phyloP scores from a whole-genome alignment of 2,329 filamentous ascomycete species.

The Aspergillus jensenii region DNA sequence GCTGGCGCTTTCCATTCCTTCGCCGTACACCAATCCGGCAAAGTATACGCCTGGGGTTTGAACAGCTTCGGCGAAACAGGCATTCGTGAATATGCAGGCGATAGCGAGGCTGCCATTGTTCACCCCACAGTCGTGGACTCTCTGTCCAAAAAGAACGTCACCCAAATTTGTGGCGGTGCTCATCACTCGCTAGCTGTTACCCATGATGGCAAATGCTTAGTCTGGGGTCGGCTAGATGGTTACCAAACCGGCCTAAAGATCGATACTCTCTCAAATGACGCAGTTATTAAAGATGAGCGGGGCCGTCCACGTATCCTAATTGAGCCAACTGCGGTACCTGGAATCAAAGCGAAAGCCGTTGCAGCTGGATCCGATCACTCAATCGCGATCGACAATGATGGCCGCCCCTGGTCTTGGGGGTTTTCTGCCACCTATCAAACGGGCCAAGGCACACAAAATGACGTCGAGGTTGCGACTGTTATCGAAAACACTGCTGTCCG shows the following conservation, averaged over 20 bases:
- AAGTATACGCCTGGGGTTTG: constrained; percentile 78
- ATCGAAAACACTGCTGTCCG: constrained; percentile 84
- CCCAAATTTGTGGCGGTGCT: constrained; percentile 67
- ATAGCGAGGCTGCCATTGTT: constrained; percentile 70
- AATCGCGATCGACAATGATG: constrained; percentile 67
- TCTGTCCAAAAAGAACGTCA: constrained; percentile 64
- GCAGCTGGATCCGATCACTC: constrained; percentile 70
- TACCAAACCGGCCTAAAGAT: constrained; percentile 62
- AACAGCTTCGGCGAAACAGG: constrained; percentile 87
- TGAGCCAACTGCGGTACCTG: constrained; percentile 61
- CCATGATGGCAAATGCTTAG: constrained; percentile 54
- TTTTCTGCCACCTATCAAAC: constrained; percentile 81
- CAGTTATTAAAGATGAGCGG: constrained; percentile 64
- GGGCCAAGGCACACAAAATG: constrained; percentile 73
- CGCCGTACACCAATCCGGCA: constrained; percentile 65
- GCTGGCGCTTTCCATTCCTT: constrained; percentile 82
- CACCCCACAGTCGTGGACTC: constrained; percentile 66
- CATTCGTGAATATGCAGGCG: constrained; percentile 61
- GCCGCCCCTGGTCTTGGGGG: constrained; percentile 75
- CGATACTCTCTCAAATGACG: constrained; percentile 55
- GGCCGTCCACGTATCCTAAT: constrained; percentile 70
- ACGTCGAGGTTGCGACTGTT: constrained; percentile 72
- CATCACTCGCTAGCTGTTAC: constrained; percentile 70
- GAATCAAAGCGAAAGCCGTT: constrained; percentile 58
- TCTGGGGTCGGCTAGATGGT: constrained; percentile 62